Conservation (phyloP, 192 early-diverging fungal genomes). For the Entophlyctis luteolus region DNA sequence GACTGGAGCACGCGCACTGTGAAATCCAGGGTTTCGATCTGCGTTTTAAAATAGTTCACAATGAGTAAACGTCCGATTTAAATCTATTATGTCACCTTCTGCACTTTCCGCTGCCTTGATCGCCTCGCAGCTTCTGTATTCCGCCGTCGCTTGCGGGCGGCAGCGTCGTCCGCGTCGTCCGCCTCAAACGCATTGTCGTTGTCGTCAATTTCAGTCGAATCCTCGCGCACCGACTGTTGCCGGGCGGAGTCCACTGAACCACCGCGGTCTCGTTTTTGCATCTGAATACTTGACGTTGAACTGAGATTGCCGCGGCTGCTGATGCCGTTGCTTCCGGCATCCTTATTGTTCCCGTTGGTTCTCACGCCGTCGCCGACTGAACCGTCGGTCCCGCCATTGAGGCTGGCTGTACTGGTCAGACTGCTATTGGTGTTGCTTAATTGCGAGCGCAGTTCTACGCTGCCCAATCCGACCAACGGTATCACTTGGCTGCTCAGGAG, state of each 20-base stretch:
- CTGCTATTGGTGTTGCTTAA: no score
- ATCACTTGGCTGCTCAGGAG: no score
- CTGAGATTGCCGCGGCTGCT: no score
- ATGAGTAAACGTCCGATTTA: no score
- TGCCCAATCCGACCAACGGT: no score
- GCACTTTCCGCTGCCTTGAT: slow-evolving; percentile 78
- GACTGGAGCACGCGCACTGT: slow-evolving; percentile 72
- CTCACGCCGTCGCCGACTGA: neutral
- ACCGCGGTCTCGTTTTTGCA: neutral
- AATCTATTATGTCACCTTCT: no score
- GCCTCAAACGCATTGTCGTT: neutral
- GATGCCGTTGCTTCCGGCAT: neutral
- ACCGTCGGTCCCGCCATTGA: no score
- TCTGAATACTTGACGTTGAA: no score
- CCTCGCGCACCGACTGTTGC: neutral
- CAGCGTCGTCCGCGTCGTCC: slow-evolving; percentile 16
- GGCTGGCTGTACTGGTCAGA: no score
- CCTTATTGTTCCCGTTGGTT: slow-evolving; percentile 4
- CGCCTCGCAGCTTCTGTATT: slow-evolving; percentile 88
- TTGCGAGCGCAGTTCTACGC: no score
- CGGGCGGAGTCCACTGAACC: neutral
- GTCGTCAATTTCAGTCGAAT: neutral
- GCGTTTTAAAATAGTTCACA: no score
- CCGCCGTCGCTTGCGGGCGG: slow-evolving; percentile 14
- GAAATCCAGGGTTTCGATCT: slow-evolving; percentile 66